Base-by-base conservation (phyloP, 768 basidiomycete species). In the Mycena latifolia region DNA sequence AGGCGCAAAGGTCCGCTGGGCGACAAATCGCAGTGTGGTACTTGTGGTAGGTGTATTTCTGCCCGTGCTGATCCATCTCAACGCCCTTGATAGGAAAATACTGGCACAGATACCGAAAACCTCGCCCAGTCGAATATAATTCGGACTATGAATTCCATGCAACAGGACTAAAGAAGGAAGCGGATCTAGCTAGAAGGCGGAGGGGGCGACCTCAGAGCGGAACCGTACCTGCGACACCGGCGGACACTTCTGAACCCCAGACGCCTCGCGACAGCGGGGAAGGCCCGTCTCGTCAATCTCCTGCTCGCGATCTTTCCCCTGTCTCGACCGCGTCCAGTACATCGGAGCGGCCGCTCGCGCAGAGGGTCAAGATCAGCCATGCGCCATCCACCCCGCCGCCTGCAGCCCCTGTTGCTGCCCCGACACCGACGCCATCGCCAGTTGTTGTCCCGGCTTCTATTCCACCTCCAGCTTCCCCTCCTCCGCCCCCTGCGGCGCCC, bases 1-100 rank as follows among this genome's bases (percentile, higher is more conserved):
- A 81, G 94, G 66, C 84, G 95, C 70, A 96, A 96, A 72, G 95
- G 96, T 1, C 95, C 94, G 1, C 80, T 95, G 51, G 96, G 96
- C 10, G 90, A 93, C 73, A 95, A 95, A 76, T 92, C 89, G 3
- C 92, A 97, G 76, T 98, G 96, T 78, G 94, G 93, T 33, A 85
- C 88, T n/a, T 98, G 96, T 78, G 94, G 95, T 96, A 79, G 57
- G 92, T 82, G 57, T 46, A 37, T n/a, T 24, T 29, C 41, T 48
- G 55, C 58, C 45, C 53, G 20, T 62, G 63, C 31, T 59, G 29
- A 29, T 50, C 33, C 52, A 33, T 22, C 55, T 72, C 39, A 58
- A 45, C 54, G 45, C 61, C 22, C 54, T 52, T 53, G 59, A 20
- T 66, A 96, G 94, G 95, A 66, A 96, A 95, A 78, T 95, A 86